Evolutionary conservation across 768 basidiomycete genomes (phyloP), one percentile per base, ranked within the genome.

Genomic region (Psilocybe azurescens): DNA sequence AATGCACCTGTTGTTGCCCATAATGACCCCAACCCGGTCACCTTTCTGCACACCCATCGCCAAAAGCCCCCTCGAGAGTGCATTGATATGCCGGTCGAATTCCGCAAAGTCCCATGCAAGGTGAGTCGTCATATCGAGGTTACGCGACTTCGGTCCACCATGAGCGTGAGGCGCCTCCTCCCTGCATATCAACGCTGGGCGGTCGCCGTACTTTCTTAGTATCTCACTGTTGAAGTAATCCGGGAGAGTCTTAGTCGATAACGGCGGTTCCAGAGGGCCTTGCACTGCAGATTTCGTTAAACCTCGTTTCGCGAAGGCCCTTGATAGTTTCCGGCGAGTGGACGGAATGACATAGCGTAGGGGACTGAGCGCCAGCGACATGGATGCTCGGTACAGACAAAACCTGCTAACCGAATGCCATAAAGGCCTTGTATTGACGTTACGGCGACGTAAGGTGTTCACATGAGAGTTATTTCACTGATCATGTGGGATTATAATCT

Each of bases 1-100:
- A 3, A 65, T 77, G 38, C 65, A 91, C 93, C 93, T 94, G 61
- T 85, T 90, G 63, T 94, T 95, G 4, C 92, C 93, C 91, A 94
- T 92, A 41, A 94, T 74, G 6, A 93, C 89, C 0, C 83, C 93
- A 20, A 94, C 86, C 7, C 93, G 79, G 65, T 93, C 91, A 0
- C 93, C 93, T 70, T 84, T 89, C 71, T 78, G 75, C 3, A 95
- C 87, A 14, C 91, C 91, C 76, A 94, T 75, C 1, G 73, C 74
- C 13, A 93, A 61, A 18, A 95, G 77, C 0, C 93, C 93, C 52
- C 90, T 78, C 1, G 93, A 86, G 5, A 91, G 79, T 3, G 91
- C 88, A 47, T 80, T 75, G 46, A 91, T 85, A 65, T 91, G 86
- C 46, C 75, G 68, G 65, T 89, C 81, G 59, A 95, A 88, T 73